A percentile compares a stretch with the other conserved stretches of the same genome.
phyloP scores from a whole-genome alignment of 345 rosid species.

The Moricandia moricandioides region DNA sequence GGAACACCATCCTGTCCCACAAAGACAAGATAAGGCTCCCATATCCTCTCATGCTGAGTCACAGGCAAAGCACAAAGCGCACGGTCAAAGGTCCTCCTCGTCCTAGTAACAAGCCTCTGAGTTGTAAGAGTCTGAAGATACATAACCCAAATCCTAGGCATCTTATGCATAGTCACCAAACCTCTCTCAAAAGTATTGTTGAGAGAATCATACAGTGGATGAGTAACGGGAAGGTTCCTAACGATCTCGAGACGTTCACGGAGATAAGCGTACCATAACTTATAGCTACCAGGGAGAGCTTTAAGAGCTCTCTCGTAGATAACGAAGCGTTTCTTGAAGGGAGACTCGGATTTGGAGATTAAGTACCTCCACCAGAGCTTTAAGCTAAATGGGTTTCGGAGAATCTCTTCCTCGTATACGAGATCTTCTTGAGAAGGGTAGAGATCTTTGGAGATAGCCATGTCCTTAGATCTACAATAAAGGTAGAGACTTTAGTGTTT shows the following conservation, averaged over 20 bases:
- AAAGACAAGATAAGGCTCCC: constrained; percentile 85
- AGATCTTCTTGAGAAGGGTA: constrained; percentile 89
- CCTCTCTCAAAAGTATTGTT: constrained; percentile 91
- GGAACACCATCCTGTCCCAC: constrained; percentile 87
- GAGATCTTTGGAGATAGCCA: constrained; percentile 71
- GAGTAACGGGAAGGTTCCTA: constrained; percentile 62
- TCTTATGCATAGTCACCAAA: constrained; percentile 87
- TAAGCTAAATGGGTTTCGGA: constrained; percentile 78
- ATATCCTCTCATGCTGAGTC: constrained; percentile 85
- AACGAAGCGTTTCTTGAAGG: constrained; percentile 64
- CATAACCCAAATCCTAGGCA: constrained; percentile 93
- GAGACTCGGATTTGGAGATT: constrained; percentile 63
- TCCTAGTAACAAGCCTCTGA: constrained; percentile 61
- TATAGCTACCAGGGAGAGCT: constrained; percentile 91
- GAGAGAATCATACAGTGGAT: constrained; percentile 65
- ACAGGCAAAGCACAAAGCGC: constrained; percentile 91
- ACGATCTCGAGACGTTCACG: constrained; percentile 76
- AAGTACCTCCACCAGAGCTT: constrained; percentile 97
- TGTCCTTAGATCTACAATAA: constrained; percentile 29
- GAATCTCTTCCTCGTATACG: constrained; percentile 77
- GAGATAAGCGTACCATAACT: constrained; percentile 84
- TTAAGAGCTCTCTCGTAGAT: constrained; percentile 84
- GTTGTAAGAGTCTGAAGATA: constrained; percentile 57
- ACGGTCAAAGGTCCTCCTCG: constrained; percentile 68
- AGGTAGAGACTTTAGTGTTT: neutral